phyloP scores from a whole-genome alignment of 2,329 filamentous ascomycete species.

The Aspergillus caelatus region DNA sequence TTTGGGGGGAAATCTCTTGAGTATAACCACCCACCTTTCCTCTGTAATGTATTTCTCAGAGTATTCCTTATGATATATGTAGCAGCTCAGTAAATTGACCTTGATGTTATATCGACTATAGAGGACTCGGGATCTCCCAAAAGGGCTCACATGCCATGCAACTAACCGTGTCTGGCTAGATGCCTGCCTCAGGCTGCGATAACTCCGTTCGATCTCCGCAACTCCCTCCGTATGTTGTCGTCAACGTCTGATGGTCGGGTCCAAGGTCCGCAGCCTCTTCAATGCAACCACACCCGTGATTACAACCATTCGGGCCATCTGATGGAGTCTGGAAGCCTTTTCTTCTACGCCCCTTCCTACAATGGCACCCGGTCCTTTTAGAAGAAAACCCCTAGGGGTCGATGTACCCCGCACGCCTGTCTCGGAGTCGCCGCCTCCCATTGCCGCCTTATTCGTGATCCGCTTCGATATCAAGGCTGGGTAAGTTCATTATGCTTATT shows the following conservation, averaged over 20 bases:
- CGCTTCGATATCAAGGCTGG: conserved; percentile 91
- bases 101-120: background rate
- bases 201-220: conserved; percentile 9
- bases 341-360: conserved; percentile 13
- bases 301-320: conserved; percentile 12
- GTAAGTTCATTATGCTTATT: conserved; percentile 51
- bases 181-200: conserved; percentile 15
- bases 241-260: conserved; percentile 7
- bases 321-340: conserved; percentile 26
- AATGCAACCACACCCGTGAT: conserved; percentile 17
- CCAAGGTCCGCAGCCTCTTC: conserved; percentile 10
- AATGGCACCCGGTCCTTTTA: conserved; percentile 35
- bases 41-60: background rate
- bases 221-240: conserved; percentile 1
- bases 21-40: background rate
- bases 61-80: background rate
- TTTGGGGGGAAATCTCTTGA: background rate
- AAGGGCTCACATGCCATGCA: conserved; percentile 3
- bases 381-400: conserved; percentile 35
- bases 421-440: conserved; percentile 48
- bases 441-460: conserved; percentile 84
- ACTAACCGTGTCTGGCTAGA: conserved; percentile 16
- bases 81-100: background rate
- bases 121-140: background rate
- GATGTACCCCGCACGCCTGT: conserved; percentile 36